Percentiles rank a stretch among this genome's conserved stretches.
phyloP scores from a whole-genome alignment of 805 yeast species.

The Metschnikowia picachoensis region DNA sequence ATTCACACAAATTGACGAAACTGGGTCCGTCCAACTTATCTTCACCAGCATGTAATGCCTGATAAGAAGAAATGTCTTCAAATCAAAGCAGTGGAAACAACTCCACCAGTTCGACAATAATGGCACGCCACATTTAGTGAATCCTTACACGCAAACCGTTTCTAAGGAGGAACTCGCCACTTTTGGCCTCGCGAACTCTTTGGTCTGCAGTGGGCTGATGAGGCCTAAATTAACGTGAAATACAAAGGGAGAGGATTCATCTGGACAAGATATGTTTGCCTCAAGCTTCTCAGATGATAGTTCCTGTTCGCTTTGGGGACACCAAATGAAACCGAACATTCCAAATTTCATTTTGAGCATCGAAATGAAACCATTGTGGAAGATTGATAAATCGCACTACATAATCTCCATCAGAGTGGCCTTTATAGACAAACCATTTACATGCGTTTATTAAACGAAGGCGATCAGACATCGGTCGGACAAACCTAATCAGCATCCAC shows the following conservation, averaged over 20 bases:
- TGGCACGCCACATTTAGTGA: not conserved
- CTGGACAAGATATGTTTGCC: too few relatives aligned
- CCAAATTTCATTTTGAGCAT: too few relatives aligned
- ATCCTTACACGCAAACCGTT: conserved; percentile 12
- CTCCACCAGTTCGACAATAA: not conserved
- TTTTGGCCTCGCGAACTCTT: conserved; percentile 11
- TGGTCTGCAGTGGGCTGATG: not conserved
- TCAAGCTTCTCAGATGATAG: not conserved
- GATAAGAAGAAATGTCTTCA: not conserved
- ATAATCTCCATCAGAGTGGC: too few relatives aligned
- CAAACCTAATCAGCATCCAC: too few relatives aligned
- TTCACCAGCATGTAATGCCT: too few relatives aligned
- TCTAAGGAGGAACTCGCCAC: conserved; percentile 3
- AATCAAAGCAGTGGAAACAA: not conserved
- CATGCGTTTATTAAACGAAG: too few relatives aligned
- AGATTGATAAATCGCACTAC: too few relatives aligned
- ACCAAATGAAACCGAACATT: too few relatives aligned
- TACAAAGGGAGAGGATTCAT: not conserved
- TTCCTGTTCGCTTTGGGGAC: not conserved
- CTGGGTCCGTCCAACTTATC: too few relatives aligned
- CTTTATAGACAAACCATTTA: too few relatives aligned
- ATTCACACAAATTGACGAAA: conserved; percentile 11
- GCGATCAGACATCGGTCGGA: too few relatives aligned
- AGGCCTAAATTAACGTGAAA: not conserved
- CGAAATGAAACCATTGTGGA: too few relatives aligned